These are phyloP conservation scores for Backusella tuberculispora DNA, from an alignment of 192 early-diverging fungal genomes.

Conservation along the genomic window DNA sequence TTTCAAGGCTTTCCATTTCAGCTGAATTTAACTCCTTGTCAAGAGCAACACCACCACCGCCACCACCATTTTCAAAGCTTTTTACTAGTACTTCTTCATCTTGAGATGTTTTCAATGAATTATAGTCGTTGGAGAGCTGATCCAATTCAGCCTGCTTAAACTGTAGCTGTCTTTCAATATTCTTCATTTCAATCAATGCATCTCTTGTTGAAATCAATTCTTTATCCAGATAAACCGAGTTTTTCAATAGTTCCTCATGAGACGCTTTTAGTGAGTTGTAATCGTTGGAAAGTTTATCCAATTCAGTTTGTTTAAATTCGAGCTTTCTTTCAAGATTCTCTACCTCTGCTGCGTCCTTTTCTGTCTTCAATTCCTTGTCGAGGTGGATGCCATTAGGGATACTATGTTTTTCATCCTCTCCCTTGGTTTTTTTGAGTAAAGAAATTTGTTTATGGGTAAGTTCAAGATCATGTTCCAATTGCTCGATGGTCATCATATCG, in stretches of 20 bases:
- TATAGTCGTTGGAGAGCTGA: too few relatives aligned
- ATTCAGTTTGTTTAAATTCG: neutral
- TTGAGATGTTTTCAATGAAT: too few relatives aligned
- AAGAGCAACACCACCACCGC: neutral
- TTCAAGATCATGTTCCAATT: conserved; percentile 12
- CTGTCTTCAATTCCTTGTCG: neutral
- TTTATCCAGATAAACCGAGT: neutral
- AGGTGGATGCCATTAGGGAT: neutral
- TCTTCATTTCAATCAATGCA: too few relatives aligned
- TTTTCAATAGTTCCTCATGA: neutral
- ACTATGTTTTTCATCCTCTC: neutral
- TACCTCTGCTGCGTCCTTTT: neutral
- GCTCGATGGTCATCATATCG: neutral
- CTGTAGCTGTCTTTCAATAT: too few relatives aligned
- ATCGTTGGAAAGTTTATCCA: neutral
- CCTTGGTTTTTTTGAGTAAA: neutral
- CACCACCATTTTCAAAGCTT: too few relatives aligned
- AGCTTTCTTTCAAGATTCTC: neutral
- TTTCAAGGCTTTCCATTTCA: neutral
- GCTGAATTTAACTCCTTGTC: neutral
- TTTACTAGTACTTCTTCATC: too few relatives aligned
- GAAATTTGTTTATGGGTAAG: neutral
- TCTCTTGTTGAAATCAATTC: too few relatives aligned
- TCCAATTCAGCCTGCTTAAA: too few relatives aligned
- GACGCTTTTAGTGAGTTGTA: neutral